Evolutionary conservation across 441 rosid species (phyloP), one percentile per base, ranked within the genome.

Genomic region (Adansonia gregorii): DNA sequence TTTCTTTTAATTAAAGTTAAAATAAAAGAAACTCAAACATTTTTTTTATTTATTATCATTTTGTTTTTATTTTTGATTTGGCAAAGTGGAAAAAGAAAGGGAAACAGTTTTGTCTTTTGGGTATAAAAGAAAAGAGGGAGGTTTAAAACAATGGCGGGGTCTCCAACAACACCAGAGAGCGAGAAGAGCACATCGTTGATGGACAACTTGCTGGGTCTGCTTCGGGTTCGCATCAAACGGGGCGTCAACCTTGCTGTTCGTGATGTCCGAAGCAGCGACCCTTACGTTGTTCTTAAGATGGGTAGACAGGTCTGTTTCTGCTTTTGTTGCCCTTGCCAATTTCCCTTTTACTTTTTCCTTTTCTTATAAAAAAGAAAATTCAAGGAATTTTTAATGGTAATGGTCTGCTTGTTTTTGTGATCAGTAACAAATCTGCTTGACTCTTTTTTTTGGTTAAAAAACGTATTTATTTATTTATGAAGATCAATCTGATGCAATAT

Each of bases 181-280:
- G 71, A 71, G 48, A 67, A 81, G 17, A 78, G 54, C 66, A 22
- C 87, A 46, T 84, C 93, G n/a, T 78, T 88, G 46, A 91, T 92
- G 94, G 96, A 91, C 14, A 72, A 52, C 74, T 88, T 93, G 55
- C 17, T 95, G 76, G 98, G 98, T 0, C 89, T 95, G 74, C 93
- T 95, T 14, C 79, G 97, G 74, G 85, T 95, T 78, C 94, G 88
- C 14, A 87, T 95, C 82, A 87, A 84, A 78, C 93, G 94, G 41
- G 99, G 98, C 51, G 84, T 90, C 49, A 92, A 93, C 81, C 95
- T 95, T 45, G 99, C 98, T 73, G 93, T 95, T 65, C 97, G 99
- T n/a, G 98, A 95, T 68, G 90, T 95, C 71, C 86, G 88, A 41
- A 92, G 89, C 76, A 95, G 99, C 79, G 99, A 95, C 76, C 99